phyloP scores from a whole-genome alignment of 2,329 filamentous ascomycete species.

The Aciculosporium take region DNA sequence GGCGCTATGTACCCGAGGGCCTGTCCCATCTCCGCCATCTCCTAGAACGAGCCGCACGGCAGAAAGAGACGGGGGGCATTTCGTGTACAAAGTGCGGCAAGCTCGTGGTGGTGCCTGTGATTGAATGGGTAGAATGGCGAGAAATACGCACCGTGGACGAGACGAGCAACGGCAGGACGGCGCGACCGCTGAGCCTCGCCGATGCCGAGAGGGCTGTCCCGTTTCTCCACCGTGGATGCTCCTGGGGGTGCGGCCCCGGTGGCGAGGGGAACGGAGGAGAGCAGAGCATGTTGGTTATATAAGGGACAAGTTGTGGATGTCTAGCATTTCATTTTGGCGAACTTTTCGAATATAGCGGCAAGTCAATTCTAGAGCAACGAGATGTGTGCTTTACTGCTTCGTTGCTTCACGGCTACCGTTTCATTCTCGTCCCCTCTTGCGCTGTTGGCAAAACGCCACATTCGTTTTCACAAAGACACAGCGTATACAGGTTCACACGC shows the following conservation, averaged over 20 bases:
- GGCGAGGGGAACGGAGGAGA: neutral
- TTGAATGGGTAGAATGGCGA: constrained; percentile 52
- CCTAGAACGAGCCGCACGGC: constrained; percentile 24
- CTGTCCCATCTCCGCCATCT: constrained; percentile 25
- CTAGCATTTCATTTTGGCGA: no score
- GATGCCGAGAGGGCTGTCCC: constrained; percentile 27
- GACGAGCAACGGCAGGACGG: constrained; percentile 1
- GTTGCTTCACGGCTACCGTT: no score
- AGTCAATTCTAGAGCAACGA: no score
- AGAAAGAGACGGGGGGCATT: constrained; percentile 33
- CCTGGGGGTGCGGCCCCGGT: constrained; percentile 31
- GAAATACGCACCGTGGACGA: constrained; percentile 18
- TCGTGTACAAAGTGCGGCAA: constrained; percentile 38
- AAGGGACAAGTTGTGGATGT: no score
- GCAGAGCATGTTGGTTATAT: neutral
- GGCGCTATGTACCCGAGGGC: constrained; percentile 27
- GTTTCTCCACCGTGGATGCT: constrained; percentile 34
- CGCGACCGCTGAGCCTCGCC: constrained; percentile 16
- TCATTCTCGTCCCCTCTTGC: no score
- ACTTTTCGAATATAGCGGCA: no score
- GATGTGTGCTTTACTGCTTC: no score
- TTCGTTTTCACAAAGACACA: no score
- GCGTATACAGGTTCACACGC: no score
- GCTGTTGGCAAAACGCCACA: no score
- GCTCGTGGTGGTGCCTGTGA: constrained; percentile 33